A percentile compares a stretch with the other conserved stretches of the same genome.
Conservation (phyloP, 371 early-diverging fungal species). For the Mortierella sp. region DNA sequence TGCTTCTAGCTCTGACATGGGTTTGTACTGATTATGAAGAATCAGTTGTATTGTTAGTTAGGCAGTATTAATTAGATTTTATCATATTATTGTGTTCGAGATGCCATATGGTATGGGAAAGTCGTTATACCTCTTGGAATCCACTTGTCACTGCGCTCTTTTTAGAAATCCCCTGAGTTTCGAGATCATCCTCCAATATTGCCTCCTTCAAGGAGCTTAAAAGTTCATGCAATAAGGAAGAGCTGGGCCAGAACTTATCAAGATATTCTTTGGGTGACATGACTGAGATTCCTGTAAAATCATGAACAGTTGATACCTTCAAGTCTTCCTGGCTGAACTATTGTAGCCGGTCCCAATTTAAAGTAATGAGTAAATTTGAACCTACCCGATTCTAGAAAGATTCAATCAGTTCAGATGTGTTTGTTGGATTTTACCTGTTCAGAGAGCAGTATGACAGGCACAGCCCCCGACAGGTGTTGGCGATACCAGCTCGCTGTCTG, state of each 20-base stretch:
- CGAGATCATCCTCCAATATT: constrained; percentile 65
- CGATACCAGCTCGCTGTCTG: constrained; percentile 70
- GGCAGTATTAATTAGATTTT: too few species aligned
- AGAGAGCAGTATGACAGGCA: constrained; percentile 67
- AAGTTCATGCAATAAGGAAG: constrained; percentile 61
- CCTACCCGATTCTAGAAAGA: background rate
- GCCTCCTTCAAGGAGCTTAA: constrained; percentile 65
- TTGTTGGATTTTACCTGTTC: constrained; percentile 54
- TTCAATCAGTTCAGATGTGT: background rate
- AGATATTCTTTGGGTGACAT: constrained; percentile 60
- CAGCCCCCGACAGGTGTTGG: constrained; percentile 58
- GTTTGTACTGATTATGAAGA: constrained; percentile 62
- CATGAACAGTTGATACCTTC: background rate
- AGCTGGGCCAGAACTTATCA: constrained; percentile 57
- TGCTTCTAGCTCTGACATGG: constrained; percentile 67
- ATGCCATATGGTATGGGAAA: background rate
- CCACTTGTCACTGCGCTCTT: constrained; percentile 58
- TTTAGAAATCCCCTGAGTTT: constrained; percentile 34
- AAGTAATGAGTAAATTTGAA: too few species aligned
- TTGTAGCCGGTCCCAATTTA: background rate
- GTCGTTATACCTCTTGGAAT: constrained; percentile 61
- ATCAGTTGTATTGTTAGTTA: background rate
- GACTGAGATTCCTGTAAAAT: constrained; percentile 25
- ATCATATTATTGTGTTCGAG: too few species aligned
- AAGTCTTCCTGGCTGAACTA: constrained; percentile 39